A percentile compares a stretch with the other conserved stretches of the same genome.
Conservation (phyloP, 805 yeast genomes). For the Priceomyces medius region DNA sequence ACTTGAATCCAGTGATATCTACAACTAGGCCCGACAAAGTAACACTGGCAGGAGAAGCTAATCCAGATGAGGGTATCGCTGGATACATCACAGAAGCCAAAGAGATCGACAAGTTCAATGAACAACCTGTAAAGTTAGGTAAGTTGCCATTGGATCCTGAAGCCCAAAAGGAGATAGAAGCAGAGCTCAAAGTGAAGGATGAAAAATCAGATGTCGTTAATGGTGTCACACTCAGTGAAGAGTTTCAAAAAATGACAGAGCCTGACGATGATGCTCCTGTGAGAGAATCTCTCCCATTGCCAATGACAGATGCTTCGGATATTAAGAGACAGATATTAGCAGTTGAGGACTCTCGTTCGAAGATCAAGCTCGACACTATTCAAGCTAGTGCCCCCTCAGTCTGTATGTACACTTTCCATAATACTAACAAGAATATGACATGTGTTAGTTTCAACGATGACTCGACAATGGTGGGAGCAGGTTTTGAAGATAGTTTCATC, state of each 20-base stretch:
- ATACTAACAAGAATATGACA: constrained; percentile 87
- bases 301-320: constrained; percentile 77
- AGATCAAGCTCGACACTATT: constrained; percentile 56
- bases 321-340: constrained; percentile 73
- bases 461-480: constrained; percentile 84
- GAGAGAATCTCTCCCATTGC: constrained; percentile 77
- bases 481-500: constrained; percentile 88
- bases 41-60: constrained; percentile 46
- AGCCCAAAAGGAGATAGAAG: constrained; percentile 76
- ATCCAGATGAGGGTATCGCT: constrained; percentile 53
- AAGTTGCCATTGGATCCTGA: constrained; percentile 84
- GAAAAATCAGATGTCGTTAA: constrained; percentile 39
- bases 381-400: constrained; percentile 90
- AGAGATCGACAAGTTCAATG: constrained; percentile 61
- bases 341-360: constrained; percentile 79
- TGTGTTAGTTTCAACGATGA: constrained; percentile 85
- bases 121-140: constrained; percentile 76
- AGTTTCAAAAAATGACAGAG: constrained; percentile 46
- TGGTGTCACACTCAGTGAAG: constrained; percentile 39
- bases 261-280: constrained; percentile 66
- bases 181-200: constrained; percentile 79
- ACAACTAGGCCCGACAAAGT: constrained; percentile 41
- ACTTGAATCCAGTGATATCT: constrained; percentile 56
- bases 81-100: constrained; percentile 41
- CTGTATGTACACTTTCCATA: constrained; percentile 97